Base-by-base conservation (phyloP, 169 alveolate genomes). In the Babesia gibsoni region DNA sequence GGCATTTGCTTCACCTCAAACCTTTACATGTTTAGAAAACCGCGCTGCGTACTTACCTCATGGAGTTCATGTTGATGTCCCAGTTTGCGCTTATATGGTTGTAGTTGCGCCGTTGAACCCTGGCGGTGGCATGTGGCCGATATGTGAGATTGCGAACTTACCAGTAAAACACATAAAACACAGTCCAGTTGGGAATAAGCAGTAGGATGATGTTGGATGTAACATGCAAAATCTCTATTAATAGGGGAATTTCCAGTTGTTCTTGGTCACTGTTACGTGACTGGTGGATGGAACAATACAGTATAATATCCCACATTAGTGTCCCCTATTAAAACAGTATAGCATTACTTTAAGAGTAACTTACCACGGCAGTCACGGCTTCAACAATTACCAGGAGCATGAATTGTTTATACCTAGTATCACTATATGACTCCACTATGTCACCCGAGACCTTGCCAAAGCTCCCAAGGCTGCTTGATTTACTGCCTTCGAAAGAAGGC, bases 121-220 rank as follows among this genome's bases (percentile, higher is more conserved):
- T 77, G 57, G 22, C 35, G 16, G 6, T 6, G 25, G 0, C 18
- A 6, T 35, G 2, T n/a, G 46, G 22, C 27, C 1, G 32, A 29
- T 9, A 35, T 14, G 12, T 4, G 18, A 18, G 29, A 29, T 27
- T n/a, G n/a, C n/a, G 30, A 12, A 37, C 83, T 10, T 68, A 77
- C 86, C 86, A 77, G 82, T 77, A 77, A 63, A 77, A 77, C 22
- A 77, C 82, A 43, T 61, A 67, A 48, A 67, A 77, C 22, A 77
- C 72, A 5, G 86, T 67, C 80, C 86, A 77, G 67, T 77, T 77
- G 35, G 86, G 86, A 3, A 77, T 66, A 8, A 77, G 20, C 8
- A 77, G 65, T 33, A 77, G 50, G 22, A 77, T 65, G 14, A 74
- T 63, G 74, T 68, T 68, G 22, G 86, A 49, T 16, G 58, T 12